These are phyloP conservation scores for Proliferodiscus dingleyae DNA, from an alignment of 2,329 filamentous ascomycete species.

Conservation along the genomic window DNA sequence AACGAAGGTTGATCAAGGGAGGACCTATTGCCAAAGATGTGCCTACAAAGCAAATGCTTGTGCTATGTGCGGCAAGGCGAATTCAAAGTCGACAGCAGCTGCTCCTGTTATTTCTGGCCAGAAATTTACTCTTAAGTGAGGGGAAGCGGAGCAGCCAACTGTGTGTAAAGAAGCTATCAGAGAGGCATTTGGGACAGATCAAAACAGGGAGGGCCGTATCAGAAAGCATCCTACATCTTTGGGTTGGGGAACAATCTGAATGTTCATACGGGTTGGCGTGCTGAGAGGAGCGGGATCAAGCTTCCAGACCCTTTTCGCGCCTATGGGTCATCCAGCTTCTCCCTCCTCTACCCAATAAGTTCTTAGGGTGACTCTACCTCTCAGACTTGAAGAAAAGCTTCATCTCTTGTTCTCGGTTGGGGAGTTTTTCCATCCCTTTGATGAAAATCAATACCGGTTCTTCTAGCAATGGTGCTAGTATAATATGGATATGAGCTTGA, in stretches of 20 bases:
- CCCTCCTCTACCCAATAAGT: no score
- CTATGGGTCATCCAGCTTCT: no score
- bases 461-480: no score
- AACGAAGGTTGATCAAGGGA: slow-evolving; percentile 57
- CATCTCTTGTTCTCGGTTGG: no score
- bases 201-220: no score
- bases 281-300: not conserved
- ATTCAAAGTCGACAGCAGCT: slow-evolving; percentile 44
- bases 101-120: slow-evolving; percentile 54
- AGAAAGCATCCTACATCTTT: not conserved
- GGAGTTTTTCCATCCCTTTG: no score
- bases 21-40: slow-evolving; percentile 56
- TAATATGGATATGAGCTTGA: no score
- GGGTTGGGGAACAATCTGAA: not conserved
- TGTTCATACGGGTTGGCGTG: not conserved
- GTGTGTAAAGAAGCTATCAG: not conserved
- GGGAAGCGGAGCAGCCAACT: not conserved
- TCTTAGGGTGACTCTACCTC: no score
- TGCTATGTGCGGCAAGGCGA: slow-evolving; percentile 58
- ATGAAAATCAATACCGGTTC: no score
- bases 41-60: slow-evolving; percentile 59
- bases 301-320: not conserved
- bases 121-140: slow-evolving; percentile 58
- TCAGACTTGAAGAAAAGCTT: no score
- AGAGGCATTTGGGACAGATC: not conserved